Evolutionary conservation across 805 yeast species (phyloP), one percentile per base, ranked within the genome.

Genomic region (Kodamaea lidongshanica): DNA sequence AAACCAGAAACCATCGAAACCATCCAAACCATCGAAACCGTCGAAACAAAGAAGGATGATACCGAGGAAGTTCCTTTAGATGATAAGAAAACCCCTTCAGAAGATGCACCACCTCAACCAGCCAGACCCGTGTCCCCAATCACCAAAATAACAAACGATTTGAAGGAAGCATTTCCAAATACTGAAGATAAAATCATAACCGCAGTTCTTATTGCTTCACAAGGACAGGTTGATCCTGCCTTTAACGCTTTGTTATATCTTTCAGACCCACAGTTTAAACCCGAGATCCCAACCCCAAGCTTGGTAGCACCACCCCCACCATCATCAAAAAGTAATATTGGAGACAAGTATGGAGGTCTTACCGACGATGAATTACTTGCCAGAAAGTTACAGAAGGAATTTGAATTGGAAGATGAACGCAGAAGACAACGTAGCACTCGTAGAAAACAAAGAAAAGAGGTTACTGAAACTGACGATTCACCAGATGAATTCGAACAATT

Each of bases 151-250:
- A 59, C 67, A 38, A 61, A 69, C 28, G 79, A 84, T 23, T 65
- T 89, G 39, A 66, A 69, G 44, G 95, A 85, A 13, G 96, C 96
- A 0, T 89, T 89, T 54, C 97, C 98, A 1, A 60, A 65, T 11
- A 56, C 77, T 14, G 95, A 86, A 23, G 81, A 72, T 17, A 72
- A 76, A 38, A 72, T 77, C 44, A 66, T 85, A 39, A 74, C 77
- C 32, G 87, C 94, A 16, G 79, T 85, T 1, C 63, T 88, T 34
- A 83, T 92, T 50, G 97, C 97, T 3, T 76, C 94, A 12, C 74
- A 70, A 27, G 95, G 94, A 16, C 65, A 71, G 27, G 52, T 85
- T 25, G 96, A 86, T 44, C 78, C 83, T 1, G 94, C 96, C 1
- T 89, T 89, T 63, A 82, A 80, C 53, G 96, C 96, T 0, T 62